Evolutionary conservation across 768 basidiomycete genomes (phyloP), one percentile per base, ranked within the genome.

Genomic region (Psilocybe cubensis): DNA sequence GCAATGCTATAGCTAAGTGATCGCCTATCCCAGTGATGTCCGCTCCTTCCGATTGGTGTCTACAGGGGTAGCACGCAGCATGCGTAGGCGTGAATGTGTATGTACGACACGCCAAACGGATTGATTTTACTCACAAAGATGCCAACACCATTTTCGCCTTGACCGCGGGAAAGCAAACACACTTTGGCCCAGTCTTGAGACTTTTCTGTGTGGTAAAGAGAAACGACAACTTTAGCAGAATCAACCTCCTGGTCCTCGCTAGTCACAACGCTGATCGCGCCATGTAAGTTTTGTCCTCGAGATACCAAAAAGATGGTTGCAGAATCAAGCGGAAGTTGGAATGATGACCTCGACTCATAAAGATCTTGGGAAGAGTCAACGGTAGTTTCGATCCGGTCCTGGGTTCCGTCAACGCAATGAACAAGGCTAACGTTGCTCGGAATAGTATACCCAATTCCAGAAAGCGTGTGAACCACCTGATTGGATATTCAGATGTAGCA

Each of bases 101-200:
- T 29, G 7, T 20, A 20, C 1, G 20, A 6, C 18, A 12, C 10
- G n/a, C 23, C 14, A 9, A 4, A 8, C 11, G 17, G 18, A 9
- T 25, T 5, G 18, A 2, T 3, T 2, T 25, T 18, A 66, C 72
- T 66, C 54, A 77, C 76, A 40, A 75, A 74, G 29, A 77, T 65
- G 3, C 76, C 75, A 45, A 75, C 66, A 24, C 76, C 76, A 14
- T 67, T 64, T 44, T 72, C 66, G 9, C 63, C 68, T 1, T 63
- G 63, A 0, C 54, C 56, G 8, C 67, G 65, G 8, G 43, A 58
- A 14, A 72, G 29, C 28, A 60, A 49, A 56, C 76, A 77, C 2
- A 65, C 72, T 40, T 69, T 66, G 2, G 68, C 57, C 25, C 46
- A 40, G 23, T 70, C 65, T 10, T 67, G 57, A n/a, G 58, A 45